Evolutionary conservation across 331 rosid species (phyloP), one percentile per base, ranked within the genome.

Genomic region (Spiraea crenata): DNA sequence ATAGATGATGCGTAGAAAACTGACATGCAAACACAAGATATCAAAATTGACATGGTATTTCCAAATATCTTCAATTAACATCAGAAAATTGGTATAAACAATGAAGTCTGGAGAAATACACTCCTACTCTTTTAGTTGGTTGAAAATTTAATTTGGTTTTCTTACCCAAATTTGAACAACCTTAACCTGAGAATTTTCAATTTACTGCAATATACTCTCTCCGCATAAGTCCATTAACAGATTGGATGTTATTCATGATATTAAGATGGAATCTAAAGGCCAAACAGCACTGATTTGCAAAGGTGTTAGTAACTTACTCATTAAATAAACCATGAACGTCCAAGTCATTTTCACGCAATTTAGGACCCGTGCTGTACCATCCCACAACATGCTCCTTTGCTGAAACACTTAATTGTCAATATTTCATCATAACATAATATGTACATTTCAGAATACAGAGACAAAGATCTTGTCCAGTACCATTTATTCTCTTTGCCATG

Each of bases 351-450:
- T 92, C 95, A 17, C 98, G 85, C 55, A 92, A 83, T 71, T 92
- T 92, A 19, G 98, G 98, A 13, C 98, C 98, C 0, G 98, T 89
- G 74, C 96, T 92, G 71, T 92, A 92, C 98, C 98, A 92, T 47
- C 98, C 98, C 57, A 92, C 92, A 3, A 92, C 90, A 44, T 92
- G 96, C 85, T 92, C 98, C 83, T 92, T 92, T 1, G 98, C 95
- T 92, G 84, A 19, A 13, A 47, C 5, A 52, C 3, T 12, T 9
- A 12, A n/a, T 3, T 34, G 25, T 65, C 65, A 74, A 25, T 4
- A 7, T 45, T 58, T 4, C 75, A 70, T 70, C 9, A 7, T n/a
- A 58, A 41, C 25, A 9, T 0, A 10, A 1, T 16, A 41, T 46
- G 15, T 4, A 42, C 5, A 0, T 31, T 19, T 57, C 3, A 6